Evolutionary conservation across 495 filamentous ascomycete species (phyloP).

Genomic region (Achaetomiella virescens): DNA sequence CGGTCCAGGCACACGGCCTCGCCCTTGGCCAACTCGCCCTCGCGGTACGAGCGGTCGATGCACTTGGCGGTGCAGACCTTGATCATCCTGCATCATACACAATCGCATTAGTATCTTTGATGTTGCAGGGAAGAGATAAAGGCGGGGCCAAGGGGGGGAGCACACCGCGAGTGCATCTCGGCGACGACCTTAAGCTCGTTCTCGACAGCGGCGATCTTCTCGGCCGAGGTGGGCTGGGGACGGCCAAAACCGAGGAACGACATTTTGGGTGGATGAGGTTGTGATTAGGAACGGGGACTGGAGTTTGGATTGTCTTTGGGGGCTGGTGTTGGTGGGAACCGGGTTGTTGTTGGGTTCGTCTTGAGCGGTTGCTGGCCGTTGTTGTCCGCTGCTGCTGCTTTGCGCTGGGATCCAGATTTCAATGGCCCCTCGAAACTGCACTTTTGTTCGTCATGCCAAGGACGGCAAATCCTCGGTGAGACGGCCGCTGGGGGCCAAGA

Average conservation of each 20-base stretch:
- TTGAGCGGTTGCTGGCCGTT: background rate
- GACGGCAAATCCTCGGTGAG: slow-evolving; percentile 4
- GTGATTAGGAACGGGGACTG: no score
- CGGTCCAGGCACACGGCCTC: slow-evolving; percentile 96
- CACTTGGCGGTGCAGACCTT: slow-evolving; percentile 90
- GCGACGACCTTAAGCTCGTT: slow-evolving; percentile 90
- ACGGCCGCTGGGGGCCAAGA: background rate
- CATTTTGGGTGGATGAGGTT: slow-evolving; percentile 51
- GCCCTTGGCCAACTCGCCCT: slow-evolving; percentile 95
- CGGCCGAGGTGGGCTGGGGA: slow-evolving; percentile 83
- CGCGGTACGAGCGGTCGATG: slow-evolving; percentile 82
- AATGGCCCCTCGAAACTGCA: background rate
- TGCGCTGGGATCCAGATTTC: background rate
- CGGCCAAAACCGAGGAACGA: slow-evolving; percentile 88
- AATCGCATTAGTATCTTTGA: background rate
- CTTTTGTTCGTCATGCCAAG: slow-evolving; percentile 12
- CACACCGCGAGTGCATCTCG: slow-evolving; percentile 92
- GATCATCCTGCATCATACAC: slow-evolving; percentile 68
- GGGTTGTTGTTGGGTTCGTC: background rate
- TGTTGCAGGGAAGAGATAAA: background rate
- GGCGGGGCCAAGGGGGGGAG: background rate
- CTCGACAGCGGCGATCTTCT: slow-evolving; percentile 93
- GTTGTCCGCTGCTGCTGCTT: background rate
- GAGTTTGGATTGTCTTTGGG: background rate
- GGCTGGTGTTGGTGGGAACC: background rate